Evolutionary conservation across 2,329 filamentous ascomycete species (phyloP), one percentile per base, ranked within the genome.

Genomic region (Ceratocystis cubensis): DNA sequence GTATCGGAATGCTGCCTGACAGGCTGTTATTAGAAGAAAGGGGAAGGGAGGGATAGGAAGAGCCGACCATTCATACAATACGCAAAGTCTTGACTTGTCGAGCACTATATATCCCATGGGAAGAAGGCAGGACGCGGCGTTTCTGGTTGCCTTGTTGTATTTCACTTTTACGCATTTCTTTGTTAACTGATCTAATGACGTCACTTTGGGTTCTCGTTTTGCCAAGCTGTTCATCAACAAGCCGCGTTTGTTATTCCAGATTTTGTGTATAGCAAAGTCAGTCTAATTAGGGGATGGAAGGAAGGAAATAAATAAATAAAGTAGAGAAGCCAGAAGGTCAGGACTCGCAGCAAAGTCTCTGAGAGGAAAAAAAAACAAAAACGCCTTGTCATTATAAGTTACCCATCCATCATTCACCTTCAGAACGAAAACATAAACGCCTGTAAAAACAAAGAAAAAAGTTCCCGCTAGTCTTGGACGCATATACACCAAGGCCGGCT

Each of bases 1-100:
- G 33, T 89, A 89, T 72, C 79, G 88, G 69, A 88, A 87, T 72
- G 87, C 87, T 64, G 85, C 85, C 65, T 90, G 73, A 76, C 25
- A 22, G 44, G 46, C 28, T 22, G 65, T 46, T 10, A 6, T 8
- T 6, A 20, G 45, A 50, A 37, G 30, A 22, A 17, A 61, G 37
- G n/a, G 22, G 7, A 28, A 45, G 64, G 17, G 8, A 33, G 20
- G 13, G 33, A 22, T n/a, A 15, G 37, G 30, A 45, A n/a, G 33
- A 44, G 33, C n/a, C 7, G 33, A 44, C 20, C 15, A 53, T 53
- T 5, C 48, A 28, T 28, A 10, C 48, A 13, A 53, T 57, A 22
- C 22, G 15, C 44, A 28, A 2, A 25, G 17, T 50, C 17, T n/a
- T 41, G 37, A 41, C 30, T 33, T 50, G 45, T 20, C 41, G 53